Conservation (phyloP, 768 basidiomycete species). For the Tylopilus intermedius region DNA sequence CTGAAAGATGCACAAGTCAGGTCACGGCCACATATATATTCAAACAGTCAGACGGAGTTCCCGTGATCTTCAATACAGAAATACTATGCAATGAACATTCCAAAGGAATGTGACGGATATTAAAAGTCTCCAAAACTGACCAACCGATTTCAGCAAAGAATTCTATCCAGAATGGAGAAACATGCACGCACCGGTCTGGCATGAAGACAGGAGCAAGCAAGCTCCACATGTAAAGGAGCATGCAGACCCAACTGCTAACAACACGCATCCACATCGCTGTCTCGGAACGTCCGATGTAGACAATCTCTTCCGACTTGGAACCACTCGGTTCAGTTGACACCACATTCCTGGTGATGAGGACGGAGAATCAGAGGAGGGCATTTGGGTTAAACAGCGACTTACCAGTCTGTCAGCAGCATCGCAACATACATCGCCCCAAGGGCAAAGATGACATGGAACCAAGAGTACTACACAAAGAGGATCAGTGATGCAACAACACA, state of each 20-base stretch:
- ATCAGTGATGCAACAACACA: neutral
- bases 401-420: slow-evolving; percentile 97
- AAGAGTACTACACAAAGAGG: slow-evolving; percentile 66
- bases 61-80: neutral
- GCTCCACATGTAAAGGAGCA: slow-evolving; percentile 81
- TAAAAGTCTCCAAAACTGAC: slow-evolving; percentile 26
- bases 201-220: slow-evolving; percentile 83
- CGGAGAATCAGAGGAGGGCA: neutral
- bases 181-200: slow-evolving; percentile 70
- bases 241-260: slow-evolving; percentile 93
- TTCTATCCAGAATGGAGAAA: neutral
- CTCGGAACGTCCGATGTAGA: slow-evolving; percentile 92
- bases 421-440: slow-evolving; percentile 97
- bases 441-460: slow-evolving; percentile 98
- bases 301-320: slow-evolving; percentile 55
- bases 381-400: slow-evolving; percentile 28
- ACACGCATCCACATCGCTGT: slow-evolving; percentile 99
- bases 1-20: neutral
- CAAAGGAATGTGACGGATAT: neutral
- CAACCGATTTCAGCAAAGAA: slow-evolving; percentile 1
- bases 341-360: slow-evolving; percentile 57
- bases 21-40: neutral
- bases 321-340: slow-evolving; percentile 52
- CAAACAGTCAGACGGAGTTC: neutral
- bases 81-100: neutral